Evolutionary conservation across 805 yeast species (phyloP).

Genomic region (Hanseniaspora clermontiae): DNA sequence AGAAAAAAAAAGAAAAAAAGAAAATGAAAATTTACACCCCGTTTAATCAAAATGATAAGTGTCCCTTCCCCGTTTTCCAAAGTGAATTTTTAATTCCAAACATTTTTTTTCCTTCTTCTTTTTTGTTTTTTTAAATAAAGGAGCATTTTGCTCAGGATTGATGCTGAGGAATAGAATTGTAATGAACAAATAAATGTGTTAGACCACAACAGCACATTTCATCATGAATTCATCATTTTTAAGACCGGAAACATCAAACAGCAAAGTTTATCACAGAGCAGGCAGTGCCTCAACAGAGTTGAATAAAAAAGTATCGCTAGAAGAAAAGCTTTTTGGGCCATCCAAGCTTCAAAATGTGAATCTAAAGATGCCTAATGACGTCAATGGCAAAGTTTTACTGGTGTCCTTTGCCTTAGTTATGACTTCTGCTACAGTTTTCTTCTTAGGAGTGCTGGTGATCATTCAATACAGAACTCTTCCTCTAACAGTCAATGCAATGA

Average conservation of each 20-base stretch:
- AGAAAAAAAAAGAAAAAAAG: not conserved
- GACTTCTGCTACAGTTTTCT: conserved; percentile 24
- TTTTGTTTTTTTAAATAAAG: not conserved
- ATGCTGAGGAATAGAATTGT: too few species aligned
- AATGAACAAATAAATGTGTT: not conserved
- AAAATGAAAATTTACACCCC: not conserved
- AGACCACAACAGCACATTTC: not conserved
- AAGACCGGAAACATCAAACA: not conserved
- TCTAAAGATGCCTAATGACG: conserved; percentile 1
- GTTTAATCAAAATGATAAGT: not conserved
- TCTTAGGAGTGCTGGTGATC: conserved; percentile 28
- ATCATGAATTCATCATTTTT: conserved; percentile 1
- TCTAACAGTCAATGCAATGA: conserved; percentile 15
- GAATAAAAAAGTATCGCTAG: conserved; percentile 6
- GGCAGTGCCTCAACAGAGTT: not conserved
- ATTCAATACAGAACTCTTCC: conserved; percentile 28
- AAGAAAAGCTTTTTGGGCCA: conserved; percentile 20
- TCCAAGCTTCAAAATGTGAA: conserved; percentile 17
- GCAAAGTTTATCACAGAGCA: not conserved
- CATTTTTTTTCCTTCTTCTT: not conserved
- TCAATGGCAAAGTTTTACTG: conserved; percentile 20
- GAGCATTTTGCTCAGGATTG: not conserved
- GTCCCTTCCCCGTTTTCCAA: too few species aligned
- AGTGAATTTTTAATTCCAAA: too few species aligned
- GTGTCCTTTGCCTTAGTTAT: conserved; percentile 23